phyloP scores from a whole-genome alignment of 1,139 yeast genomes.

The Candida neerlandica region DNA sequence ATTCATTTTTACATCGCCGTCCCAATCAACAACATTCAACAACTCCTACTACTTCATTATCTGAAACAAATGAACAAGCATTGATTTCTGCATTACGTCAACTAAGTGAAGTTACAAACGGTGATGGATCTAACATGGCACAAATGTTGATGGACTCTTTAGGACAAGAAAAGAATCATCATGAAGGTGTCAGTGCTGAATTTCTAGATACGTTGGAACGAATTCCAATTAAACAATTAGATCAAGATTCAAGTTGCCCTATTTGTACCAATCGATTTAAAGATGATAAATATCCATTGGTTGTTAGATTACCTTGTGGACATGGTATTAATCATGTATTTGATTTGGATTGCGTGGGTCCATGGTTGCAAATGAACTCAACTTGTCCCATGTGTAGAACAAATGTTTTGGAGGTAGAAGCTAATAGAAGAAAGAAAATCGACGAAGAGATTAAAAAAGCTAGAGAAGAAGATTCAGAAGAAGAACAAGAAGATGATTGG shows the following conservation, averaged over 20 bases:
- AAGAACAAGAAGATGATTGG: constrained; percentile 68
- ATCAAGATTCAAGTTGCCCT: constrained; percentile 70
- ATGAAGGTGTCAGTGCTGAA: constrained; percentile 65
- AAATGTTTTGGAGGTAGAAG: constrained; percentile 52
- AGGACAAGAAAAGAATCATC: constrained; percentile 18
- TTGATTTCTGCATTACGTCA: constrained; percentile 30
- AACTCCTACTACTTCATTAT: constrained; percentile 7
- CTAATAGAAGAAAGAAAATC: constrained; percentile 45
- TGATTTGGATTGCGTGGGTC: constrained; percentile 87
- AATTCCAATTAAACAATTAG: constrained; percentile 51
- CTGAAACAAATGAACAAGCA: constrained; percentile 13
- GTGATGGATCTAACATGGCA: constrained; percentile 35
- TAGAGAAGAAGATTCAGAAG: constrained; percentile 67
- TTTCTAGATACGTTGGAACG: constrained; percentile 79
- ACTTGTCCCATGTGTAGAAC: constrained; percentile 91
- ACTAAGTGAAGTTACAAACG: constrained; percentile 25
- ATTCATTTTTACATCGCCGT: constrained; percentile 31
- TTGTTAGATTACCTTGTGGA: constrained; percentile 79
- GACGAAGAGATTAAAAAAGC: constrained; percentile 40
- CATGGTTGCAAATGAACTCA: constrained; percentile 79
- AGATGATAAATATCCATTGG: constrained; percentile 77
- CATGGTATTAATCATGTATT: constrained; percentile 59
- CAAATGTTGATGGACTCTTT: constrained; percentile 29
- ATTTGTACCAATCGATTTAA: constrained; percentile 77
- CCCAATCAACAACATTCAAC: neutral